Percentiles rank a stretch among this genome's conserved stretches.
Evolutionary conservation across 2,329 filamentous ascomycete species (phyloP).

Genomic region (Nigrograna mackinnonii): DNA sequence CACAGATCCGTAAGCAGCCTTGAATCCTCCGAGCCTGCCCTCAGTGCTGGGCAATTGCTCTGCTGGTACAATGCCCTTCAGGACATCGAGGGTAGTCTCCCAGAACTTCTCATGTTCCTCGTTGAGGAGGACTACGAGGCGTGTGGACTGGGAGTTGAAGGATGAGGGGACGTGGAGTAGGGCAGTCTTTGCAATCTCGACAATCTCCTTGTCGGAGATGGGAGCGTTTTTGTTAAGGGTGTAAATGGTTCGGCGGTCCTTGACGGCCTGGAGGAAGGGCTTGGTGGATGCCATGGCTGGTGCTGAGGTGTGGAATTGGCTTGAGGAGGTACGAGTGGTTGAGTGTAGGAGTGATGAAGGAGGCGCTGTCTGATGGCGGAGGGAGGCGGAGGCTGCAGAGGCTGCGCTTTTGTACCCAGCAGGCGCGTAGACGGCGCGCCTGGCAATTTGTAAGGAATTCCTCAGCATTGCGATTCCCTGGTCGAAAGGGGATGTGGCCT

Average conservation of each 20-base stretch:
- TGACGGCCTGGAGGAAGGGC: conserved; percentile 66
- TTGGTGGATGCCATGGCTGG: conserved; percentile 44
- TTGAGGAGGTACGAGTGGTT: conserved; percentile 7
- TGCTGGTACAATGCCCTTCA: conserved; percentile 70
- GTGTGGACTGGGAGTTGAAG: conserved; percentile 88
- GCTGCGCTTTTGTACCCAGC: conserved; percentile 24
- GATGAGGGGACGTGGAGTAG: conserved; percentile 73
- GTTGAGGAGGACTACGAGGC: conserved; percentile 77
- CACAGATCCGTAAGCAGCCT: conserved; percentile 75
- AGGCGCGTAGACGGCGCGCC: conserved; percentile 9
- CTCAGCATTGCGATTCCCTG: conserved; percentile 35
- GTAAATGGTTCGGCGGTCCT: conserved; percentile 72
- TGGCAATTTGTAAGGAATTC: conserved; percentile 35
- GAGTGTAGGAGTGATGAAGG: conserved; percentile 11
- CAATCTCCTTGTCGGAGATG: conserved; percentile 61
- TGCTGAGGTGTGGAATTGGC: conserved; percentile 7
- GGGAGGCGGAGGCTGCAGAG: background rate
- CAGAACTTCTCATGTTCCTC: conserved; percentile 87
- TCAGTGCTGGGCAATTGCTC: conserved; percentile 63
- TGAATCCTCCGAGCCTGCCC: conserved; percentile 62
- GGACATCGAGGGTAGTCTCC: conserved; percentile 68
- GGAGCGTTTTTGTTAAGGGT: conserved; percentile 66
- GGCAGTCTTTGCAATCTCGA: conserved; percentile 63
- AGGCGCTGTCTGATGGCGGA: conserved; percentile 6
- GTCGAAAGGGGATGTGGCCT: conserved; percentile 11